These are phyloP conservation scores for Pogostemon cablin DNA, from an alignment of 257 asterid genomes.

Conservation along the genomic window DNA sequence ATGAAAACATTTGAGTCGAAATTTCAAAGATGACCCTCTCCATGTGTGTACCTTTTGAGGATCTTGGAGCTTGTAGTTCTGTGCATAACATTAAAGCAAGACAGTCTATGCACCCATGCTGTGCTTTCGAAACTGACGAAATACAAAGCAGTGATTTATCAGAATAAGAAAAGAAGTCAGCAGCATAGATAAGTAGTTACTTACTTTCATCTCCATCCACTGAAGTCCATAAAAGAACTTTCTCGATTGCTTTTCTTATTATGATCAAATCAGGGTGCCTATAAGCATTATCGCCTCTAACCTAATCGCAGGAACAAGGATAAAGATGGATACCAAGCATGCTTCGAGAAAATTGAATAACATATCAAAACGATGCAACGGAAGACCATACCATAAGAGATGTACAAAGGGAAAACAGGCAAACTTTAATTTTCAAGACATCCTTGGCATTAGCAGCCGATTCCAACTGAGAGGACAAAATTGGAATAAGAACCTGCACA, in stretches of 20 bases:
- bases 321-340: neutral
- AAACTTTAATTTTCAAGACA: constrained; percentile 62
- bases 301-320: constrained; percentile 43
- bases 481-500: constrained; percentile 81
- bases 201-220: constrained; percentile 65
- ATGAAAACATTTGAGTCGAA: neutral
- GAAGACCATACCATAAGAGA: constrained; percentile 69
- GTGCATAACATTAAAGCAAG: constrained; percentile 79
- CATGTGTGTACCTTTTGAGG: constrained; percentile 38
- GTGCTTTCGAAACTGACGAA: constrained; percentile 76
- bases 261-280: constrained; percentile 51
- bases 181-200: constrained; percentile 32
- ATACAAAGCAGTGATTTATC: constrained; percentile 10
- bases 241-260: constrained; percentile 55
- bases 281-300: constrained; percentile 59
- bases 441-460: constrained; percentile 57
- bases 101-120: constrained; percentile 96
- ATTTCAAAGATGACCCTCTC: constrained; percentile 7
- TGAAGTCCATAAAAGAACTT: constrained; percentile 67
- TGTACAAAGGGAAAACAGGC: constrained; percentile 76
- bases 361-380: constrained; percentile 27
- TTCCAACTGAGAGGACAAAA: constrained; percentile 60
- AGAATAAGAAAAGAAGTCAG: constrained; percentile 32
- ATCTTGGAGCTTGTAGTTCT: constrained; percentile 57
- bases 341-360: neutral